Evolutionary conservation across 2,329 filamentous ascomycete genomes (phyloP).

Genomic region (Xylariaceae sp.): DNA sequence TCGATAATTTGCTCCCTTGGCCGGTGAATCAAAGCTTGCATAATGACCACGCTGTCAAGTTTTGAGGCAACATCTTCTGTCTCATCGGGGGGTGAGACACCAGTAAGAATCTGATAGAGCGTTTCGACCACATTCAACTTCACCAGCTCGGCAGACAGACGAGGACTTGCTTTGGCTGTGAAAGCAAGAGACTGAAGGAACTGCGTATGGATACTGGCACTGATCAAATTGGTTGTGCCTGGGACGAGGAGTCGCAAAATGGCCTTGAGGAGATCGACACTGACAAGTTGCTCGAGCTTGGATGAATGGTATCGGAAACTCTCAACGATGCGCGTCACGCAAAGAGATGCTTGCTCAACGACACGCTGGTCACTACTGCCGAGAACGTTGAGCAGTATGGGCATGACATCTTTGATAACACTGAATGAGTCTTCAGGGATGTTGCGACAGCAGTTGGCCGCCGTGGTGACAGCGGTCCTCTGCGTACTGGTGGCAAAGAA

Average conservation of each 20-base stretch:
- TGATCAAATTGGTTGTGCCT: slow-evolving; percentile 92
- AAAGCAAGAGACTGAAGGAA: slow-evolving; percentile 91
- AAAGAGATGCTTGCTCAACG: slow-evolving; percentile 93
- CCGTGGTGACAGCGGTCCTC: slow-evolving; percentile 92
- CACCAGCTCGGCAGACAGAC: slow-evolving; percentile 82
- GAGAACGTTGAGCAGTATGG: slow-evolving; percentile 85
- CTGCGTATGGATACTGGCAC: slow-evolving; percentile 91
- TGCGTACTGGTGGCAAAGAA: slow-evolving; percentile 98
- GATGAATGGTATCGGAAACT: slow-evolving; percentile 88
- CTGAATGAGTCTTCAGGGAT: slow-evolving; percentile 91
- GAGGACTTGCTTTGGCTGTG: slow-evolving; percentile 83
- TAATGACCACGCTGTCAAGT: slow-evolving; percentile 94
- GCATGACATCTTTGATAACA: slow-evolving; percentile 94
- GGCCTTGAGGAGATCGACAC: slow-evolving; percentile 78
- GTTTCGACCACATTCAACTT: slow-evolving; percentile 98
- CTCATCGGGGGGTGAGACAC: slow-evolving; percentile 83
- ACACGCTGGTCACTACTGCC: slow-evolving; percentile 93
- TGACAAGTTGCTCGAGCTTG: slow-evolving; percentile 90
- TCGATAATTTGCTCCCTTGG: slow-evolving; percentile 96
- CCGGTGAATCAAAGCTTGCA: slow-evolving; percentile 96
- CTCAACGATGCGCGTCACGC: slow-evolving; percentile 92
- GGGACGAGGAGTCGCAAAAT: slow-evolving; percentile 85
- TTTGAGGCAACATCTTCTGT: slow-evolving; percentile 77
- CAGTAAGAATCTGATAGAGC: slow-evolving; percentile 93
- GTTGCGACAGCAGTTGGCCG: slow-evolving; percentile 96